Evolutionary conservation across 768 basidiomycete species (phyloP).

Genomic region (Phylloporus scabripes): DNA sequence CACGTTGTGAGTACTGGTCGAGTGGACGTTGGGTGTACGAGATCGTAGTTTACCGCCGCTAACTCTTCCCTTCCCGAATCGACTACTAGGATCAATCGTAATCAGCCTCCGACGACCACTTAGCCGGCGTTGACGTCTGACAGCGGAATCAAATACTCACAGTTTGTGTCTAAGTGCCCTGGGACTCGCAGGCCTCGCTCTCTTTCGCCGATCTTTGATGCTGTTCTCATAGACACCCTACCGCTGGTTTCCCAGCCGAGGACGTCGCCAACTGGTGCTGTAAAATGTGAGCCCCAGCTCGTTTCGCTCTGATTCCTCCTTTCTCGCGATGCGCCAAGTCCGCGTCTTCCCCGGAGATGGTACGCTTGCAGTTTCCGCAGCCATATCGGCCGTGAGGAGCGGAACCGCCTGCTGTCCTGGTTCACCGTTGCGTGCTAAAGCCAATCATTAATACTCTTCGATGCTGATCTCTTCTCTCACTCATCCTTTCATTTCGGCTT

Average conservation of each 20-base stretch:
- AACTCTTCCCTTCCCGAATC: constrained; percentile 1
- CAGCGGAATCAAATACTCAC: constrained; percentile 28
- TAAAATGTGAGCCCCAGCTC: constrained; percentile 21
- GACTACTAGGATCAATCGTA: constrained; percentile 11
- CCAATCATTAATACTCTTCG: constrained; percentile 31
- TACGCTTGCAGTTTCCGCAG: constrained; percentile 8
- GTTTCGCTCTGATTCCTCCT: constrained; percentile 3
- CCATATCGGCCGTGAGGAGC: constrained; percentile 22
- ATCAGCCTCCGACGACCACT: constrained; percentile 13
- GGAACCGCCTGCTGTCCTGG: constrained; percentile 25
- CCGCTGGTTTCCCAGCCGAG: constrained; percentile 12
- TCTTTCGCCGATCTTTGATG: constrained; percentile 23
- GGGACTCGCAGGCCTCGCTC: constrained; percentile 1
- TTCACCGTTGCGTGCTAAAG: constrained; percentile 26
- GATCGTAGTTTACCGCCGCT: not conserved
- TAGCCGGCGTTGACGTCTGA: constrained; percentile 19
- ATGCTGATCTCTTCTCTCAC: constrained; percentile 33
- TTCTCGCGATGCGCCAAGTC: constrained; percentile 1
- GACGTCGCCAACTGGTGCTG: not conserved
- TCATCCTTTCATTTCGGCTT: constrained; percentile 32
- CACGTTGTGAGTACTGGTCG: not conserved
- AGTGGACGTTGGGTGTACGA: not conserved
- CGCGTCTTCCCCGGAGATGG: constrained; percentile 5
- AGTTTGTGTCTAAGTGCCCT: constrained; percentile 9
- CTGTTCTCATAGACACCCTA: constrained; percentile 13